A percentile compares a stretch with the other conserved stretches of the same genome.
Evolutionary conservation across 345 rosid genomes (phyloP).

Genomic region (Moricandia moricandioides): DNA sequence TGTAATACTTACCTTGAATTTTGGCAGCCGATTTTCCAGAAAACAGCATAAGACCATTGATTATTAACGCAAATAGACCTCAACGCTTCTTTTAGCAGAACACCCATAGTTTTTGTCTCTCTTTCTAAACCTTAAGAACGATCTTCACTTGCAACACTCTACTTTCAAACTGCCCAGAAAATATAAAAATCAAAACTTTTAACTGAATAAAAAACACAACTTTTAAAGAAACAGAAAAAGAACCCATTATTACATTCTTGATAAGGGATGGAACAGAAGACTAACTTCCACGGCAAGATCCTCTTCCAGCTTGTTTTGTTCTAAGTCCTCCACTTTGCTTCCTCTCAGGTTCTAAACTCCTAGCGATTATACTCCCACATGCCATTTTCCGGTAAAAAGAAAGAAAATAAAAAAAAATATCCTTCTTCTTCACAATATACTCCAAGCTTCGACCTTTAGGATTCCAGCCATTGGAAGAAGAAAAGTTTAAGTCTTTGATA

Average conservation of each 20-base stretch:
- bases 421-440: slow-evolving; percentile 35
- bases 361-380: slow-evolving; percentile 55
- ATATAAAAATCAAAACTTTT: slow-evolving; percentile 7
- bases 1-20: slow-evolving; percentile 56
- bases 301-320: slow-evolving; percentile 95
- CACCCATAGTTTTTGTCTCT: slow-evolving; percentile 52
- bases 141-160: slow-evolving; percentile 26
- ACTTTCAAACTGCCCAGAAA: slow-evolving; percentile 22
- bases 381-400: slow-evolving; percentile 46
- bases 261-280: slow-evolving; percentile 21
- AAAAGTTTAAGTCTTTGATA: neutral
- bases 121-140: slow-evolving; percentile 3
- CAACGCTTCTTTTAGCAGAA: slow-evolving; percentile 69
- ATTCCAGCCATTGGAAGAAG: slow-evolving; percentile 53
- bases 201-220: neutral
- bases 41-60: slow-evolving; percentile 89
- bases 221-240: neutral
- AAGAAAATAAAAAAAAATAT: neutral
- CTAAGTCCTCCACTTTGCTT: slow-evolving; percentile 91
- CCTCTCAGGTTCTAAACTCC: slow-evolving; percentile 90
- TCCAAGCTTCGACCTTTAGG: slow-evolving; percentile 49
- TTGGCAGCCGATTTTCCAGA: slow-evolving; percentile 96
- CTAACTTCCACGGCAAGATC: slow-evolving; percentile 99
- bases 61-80: slow-evolving; percentile 66
- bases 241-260: slow-evolving; percentile 34